Percentiles rank a stretch among this genome's conserved stretches.
Evolutionary conservation across 2,329 filamentous ascomycete species (phyloP).

Genomic region (Venturiaceae sp.): DNA sequence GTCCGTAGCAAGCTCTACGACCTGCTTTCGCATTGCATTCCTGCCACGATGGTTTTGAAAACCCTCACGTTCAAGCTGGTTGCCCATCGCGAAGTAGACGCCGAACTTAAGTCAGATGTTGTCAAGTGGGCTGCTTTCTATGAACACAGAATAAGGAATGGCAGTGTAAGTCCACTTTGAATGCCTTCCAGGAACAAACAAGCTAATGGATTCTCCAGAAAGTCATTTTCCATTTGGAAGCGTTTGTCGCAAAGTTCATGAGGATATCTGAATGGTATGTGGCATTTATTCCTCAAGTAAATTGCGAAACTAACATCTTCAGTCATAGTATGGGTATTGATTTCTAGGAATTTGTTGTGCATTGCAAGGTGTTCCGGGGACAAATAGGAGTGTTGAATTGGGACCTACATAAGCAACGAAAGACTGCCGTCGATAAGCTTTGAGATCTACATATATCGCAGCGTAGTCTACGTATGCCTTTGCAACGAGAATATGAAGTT

Average conservation of each 20-base stretch:
- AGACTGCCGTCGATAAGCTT: too few species aligned
- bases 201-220: slow-evolving; percentile 40
- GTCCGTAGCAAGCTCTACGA: slow-evolving; percentile 95
- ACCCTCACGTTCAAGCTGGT: slow-evolving; percentile 91
- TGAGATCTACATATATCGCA: too few species aligned
- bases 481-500: too few species aligned
- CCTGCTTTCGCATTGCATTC: slow-evolving; percentile 92
- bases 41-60: slow-evolving; percentile 86
- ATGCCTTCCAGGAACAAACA: not conserved
- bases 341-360: too few species aligned
- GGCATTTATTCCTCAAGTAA: not conserved
- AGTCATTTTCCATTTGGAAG: slow-evolving; percentile 96
- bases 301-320: not conserved
- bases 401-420: too few species aligned
- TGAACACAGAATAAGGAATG: slow-evolving; percentile 86
- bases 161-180: slow-evolving; percentile 41
- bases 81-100: slow-evolving; percentile 60
- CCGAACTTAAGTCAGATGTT: slow-evolving; percentile 81
- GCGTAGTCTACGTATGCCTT: too few species aligned
- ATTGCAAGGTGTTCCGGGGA: too few species aligned
- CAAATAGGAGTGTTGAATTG: too few species aligned
- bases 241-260: slow-evolving; percentile 99
- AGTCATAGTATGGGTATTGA: not conserved
- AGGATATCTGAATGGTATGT: slow-evolving; percentile 79
- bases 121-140: slow-evolving; percentile 96